Conservation (phyloP, 1,284 basidiomycete species). For the Cutaneotrichosporon spelunceum region DNA sequence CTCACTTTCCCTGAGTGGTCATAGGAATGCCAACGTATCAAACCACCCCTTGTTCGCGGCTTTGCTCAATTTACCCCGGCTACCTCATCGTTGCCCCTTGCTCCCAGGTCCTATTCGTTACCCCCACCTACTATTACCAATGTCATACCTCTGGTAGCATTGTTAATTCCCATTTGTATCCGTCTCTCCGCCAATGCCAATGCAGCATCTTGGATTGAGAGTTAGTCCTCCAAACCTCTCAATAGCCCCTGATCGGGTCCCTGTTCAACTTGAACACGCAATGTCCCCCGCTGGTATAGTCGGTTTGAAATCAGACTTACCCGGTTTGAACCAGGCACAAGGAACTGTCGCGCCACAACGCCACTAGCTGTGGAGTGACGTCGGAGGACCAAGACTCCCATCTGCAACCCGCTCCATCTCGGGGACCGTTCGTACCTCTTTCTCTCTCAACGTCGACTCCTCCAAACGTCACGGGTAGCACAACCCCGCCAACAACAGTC, state of each 20-base stretch:
- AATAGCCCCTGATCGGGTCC: not conserved
- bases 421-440: no score
- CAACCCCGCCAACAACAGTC: no score
- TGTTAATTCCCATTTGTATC: not conserved
- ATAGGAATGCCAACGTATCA: not conserved
- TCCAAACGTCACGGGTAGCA: no score
- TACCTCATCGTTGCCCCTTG: not conserved
- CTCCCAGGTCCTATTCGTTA: not conserved
- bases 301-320: no score
- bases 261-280: not conserved
- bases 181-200: not conserved
- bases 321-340: not conserved
- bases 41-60: not conserved
- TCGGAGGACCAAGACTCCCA: not conserved
- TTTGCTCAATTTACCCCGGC: not conserved
- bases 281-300: no score
- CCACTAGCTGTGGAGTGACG: not conserved
- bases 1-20: not conserved
- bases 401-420: no score
- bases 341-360: not conserved
- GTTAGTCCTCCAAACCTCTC: not conserved
- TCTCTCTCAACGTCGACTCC: no score
- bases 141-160: not conserved
- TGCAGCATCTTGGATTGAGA: not conserved
- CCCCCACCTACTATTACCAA: not conserved